phyloP scores from a whole-genome alignment of 331 rosid species.

The Acacia pycnantha region DNA sequence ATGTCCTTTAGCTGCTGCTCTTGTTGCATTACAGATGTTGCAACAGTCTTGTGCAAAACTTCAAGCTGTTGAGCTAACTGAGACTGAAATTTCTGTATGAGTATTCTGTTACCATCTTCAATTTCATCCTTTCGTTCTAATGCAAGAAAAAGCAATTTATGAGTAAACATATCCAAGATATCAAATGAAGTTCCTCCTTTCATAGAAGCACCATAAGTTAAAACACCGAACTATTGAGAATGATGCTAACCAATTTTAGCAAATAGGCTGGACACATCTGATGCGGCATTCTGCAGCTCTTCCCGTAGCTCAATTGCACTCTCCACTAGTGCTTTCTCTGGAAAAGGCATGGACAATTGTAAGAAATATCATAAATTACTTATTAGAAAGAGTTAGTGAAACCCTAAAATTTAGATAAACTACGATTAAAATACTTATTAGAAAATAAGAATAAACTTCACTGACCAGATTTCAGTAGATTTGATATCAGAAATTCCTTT shows the following conservation, averaged over 20 bases:
- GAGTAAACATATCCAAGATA: conserved; percentile 14
- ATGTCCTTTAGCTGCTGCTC: conserved; percentile 91
- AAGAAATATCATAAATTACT: not conserved
- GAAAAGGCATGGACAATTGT: not conserved
- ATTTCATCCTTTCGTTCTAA: conserved; percentile 91
- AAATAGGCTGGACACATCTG: conserved; percentile 70
- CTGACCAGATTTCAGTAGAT: conserved; percentile 94
- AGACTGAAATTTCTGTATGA: conserved; percentile 88
- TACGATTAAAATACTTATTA: not conserved
- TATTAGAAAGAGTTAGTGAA: not conserved
- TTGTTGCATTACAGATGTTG: conserved; percentile 91
- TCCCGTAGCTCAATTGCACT: conserved; percentile 67
- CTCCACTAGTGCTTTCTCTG: conserved; percentile 72
- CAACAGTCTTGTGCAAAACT: conserved; percentile 90
- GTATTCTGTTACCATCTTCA: conserved; percentile 84
- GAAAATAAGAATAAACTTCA: conserved; percentile 4
- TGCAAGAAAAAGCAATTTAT: conserved; percentile 19
- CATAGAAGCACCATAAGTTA: not conserved
- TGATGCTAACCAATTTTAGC: conserved; percentile 59
- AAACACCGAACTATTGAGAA: conserved; percentile 11
- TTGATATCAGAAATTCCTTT: conserved; percentile 83
- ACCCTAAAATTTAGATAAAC: not conserved
- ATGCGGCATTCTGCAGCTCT: conserved; percentile 76
- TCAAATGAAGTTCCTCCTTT: conserved; percentile 16
- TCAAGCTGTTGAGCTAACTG: conserved; percentile 95